A percentile compares a stretch with the other conserved stretches of the same genome.
Evolutionary conservation across 1,284 basidiomycete genomes (phyloP).

Genomic region (Trichosporon sp.): DNA sequence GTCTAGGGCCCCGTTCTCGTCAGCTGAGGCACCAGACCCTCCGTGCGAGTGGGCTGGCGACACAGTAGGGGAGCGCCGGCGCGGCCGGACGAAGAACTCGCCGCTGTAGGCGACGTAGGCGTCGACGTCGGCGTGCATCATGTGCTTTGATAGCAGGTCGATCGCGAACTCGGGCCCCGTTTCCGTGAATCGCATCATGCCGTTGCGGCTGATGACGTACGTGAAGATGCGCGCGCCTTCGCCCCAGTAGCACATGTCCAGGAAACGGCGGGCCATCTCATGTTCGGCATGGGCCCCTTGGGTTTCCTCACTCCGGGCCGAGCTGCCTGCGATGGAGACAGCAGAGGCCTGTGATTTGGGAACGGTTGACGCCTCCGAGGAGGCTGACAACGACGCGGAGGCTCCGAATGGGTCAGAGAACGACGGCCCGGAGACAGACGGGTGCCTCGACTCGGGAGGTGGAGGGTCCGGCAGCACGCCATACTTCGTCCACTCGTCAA

Average conservation of each 20-base stretch:
- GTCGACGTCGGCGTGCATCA: conserved; percentile 56
- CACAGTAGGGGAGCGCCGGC: background rate
- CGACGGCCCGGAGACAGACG: background rate
- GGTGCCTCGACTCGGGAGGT: conserved; percentile 13
- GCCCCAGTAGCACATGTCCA: conserved; percentile 53
- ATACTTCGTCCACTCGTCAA: conserved; percentile 49
- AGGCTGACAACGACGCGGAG: background rate
- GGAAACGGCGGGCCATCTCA: conserved; percentile 49
- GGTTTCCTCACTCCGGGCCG: background rate
- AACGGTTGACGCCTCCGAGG: background rate
- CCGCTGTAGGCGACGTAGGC: conserved; percentile 44
- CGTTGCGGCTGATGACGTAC: conserved; percentile 55
- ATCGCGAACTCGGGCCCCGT: conserved; percentile 55
- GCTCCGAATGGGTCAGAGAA: background rate
- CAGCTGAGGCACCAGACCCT: background rate
- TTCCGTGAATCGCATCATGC: conserved; percentile 54
- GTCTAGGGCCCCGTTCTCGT: conserved; percentile 23
- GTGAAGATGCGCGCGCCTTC: conserved; percentile 53
- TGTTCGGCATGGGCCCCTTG: conserved; percentile 12
- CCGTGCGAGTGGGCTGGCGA: background rate
- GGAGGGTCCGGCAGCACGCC: conserved; percentile 33
- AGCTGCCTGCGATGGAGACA: background rate
- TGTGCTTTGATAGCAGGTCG: conserved; percentile 55
- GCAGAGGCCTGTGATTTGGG: background rate
- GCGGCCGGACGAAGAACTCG: conserved; percentile 35